Percentiles rank a stretch among this genome's conserved stretches.
Evolutionary conservation across 1,284 basidiomycete genomes (phyloP).

Genomic region (Peniophora sp.): DNA sequence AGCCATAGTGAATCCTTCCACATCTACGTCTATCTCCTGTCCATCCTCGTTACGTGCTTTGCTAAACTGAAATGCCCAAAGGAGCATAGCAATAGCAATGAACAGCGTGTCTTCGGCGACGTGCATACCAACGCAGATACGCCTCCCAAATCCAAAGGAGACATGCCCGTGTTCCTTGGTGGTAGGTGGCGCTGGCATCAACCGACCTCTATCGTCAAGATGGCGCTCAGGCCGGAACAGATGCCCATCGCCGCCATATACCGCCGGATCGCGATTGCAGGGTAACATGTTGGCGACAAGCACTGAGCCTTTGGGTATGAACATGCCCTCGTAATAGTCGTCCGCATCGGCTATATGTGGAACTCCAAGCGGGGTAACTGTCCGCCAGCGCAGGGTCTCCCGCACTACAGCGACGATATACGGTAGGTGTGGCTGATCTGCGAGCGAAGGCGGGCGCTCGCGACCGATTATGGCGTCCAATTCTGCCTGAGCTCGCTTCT

Average conservation of each 20-base stretch:
- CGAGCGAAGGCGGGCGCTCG: background rate
- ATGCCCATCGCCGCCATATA: background rate
- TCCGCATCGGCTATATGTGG: background rate
- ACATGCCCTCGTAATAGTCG: background rate
- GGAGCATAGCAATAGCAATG: slow-evolving; percentile 12
- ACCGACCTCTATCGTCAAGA: background rate
- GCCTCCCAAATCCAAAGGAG: slow-evolving; percentile 5
- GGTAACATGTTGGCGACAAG: background rate
- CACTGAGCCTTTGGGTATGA: background rate
- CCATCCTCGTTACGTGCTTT: background rate
- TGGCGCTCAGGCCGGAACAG: background rate
- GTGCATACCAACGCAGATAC: slow-evolving; percentile 7
- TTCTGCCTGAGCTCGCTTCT: background rate
- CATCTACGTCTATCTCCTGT: background rate
- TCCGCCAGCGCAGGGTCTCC: background rate
- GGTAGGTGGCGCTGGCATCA: background rate
- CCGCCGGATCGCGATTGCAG: background rate
- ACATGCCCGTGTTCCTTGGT: slow-evolving; percentile 2
- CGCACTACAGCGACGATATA: background rate
- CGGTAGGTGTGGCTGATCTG: background rate
- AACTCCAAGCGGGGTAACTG: background rate
- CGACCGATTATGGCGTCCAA: background rate
- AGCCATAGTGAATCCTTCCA: background rate
- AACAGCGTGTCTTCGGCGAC: slow-evolving; percentile 6
- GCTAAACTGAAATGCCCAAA: slow-evolving; percentile 13